Conservation (phyloP, 2,329 filamentous ascomycete genomes). For the Alternaria dauci region DNA sequence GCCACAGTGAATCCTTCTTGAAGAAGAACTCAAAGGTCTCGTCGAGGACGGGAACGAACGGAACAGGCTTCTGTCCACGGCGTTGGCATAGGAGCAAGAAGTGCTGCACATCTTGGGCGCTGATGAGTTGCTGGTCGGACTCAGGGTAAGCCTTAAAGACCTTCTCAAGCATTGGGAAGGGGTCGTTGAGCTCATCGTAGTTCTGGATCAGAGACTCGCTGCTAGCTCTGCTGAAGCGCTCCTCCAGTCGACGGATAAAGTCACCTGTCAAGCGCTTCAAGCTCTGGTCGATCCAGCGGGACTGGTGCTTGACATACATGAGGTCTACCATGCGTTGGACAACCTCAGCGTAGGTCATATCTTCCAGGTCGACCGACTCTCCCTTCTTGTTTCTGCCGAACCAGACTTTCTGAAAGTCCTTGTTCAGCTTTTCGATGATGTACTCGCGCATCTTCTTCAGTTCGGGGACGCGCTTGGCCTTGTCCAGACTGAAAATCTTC, state of each 20-base stretch:
- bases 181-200: conserved; percentile 85
- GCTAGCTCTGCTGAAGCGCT: conserved; percentile 85
- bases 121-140: conserved; percentile 89
- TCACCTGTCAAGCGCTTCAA: conserved; percentile 86
- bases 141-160: conserved; percentile 87
- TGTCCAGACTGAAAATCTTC: conserved; percentile 96
- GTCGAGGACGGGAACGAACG: conserved; percentile 94
- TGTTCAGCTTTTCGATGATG: conserved; percentile 58
- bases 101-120: conserved; percentile 96
- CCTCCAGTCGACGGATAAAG: conserved; percentile 96
- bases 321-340: conserved; percentile 57
- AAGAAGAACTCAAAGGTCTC: conserved; percentile 99
- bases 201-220: conserved; percentile 86
- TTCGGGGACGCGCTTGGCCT: conserved; percentile 66
- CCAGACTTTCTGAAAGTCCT: conserved; percentile 60
- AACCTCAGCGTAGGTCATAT: conserved; percentile 60
- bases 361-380: conserved; percentile 55
- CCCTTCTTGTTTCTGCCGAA: conserved; percentile 56
- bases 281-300: conserved; percentile 66
- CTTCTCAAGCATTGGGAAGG: conserved; percentile 78
- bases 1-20: conserved; percentile 99
- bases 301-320: conserved; percentile 57
- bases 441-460: conserved; percentile 56
- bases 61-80: conserved; percentile 92
- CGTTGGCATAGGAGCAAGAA: conserved; percentile 93